These are phyloP conservation scores for Jamesozyma jinghongensis DNA, from an alignment of 805 yeast species.

Conservation along the genomic window DNA sequence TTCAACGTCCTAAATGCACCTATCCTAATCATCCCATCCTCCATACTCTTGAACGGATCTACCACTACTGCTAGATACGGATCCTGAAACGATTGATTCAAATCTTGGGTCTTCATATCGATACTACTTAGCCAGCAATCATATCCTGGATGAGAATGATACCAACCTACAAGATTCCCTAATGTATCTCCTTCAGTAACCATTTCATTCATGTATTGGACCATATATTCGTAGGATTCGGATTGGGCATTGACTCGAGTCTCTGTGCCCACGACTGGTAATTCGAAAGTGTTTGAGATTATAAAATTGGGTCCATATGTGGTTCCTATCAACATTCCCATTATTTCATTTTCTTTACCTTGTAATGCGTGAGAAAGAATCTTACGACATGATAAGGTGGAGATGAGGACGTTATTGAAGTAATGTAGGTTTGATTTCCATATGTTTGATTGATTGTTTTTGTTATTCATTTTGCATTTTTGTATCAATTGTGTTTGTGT, in stretches of 20 bases:
- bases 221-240: conserved; percentile 94
- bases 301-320: conserved; percentile 46
- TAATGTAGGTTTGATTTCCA: conserved; percentile 2
- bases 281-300: conserved; percentile 71
- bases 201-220: conserved; percentile 53
- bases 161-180: conserved; percentile 83
- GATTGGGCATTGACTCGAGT: conserved; percentile 90
- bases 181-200: conserved; percentile 34
- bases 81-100: conserved; percentile 83
- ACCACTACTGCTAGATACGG: conserved; percentile 85
- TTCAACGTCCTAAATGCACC: conserved; percentile 80
- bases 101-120: conserved; percentile 79
- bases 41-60: conserved; percentile 64
- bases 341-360: conserved; percentile 83
- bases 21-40: conserved; percentile 62
- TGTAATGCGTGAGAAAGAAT: conserved; percentile 72
- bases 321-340: conserved; percentile 91
- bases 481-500: neutral
- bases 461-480: neutral
- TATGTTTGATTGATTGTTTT: neutral
- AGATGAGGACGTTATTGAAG: conserved; percentile 33
- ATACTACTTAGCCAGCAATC: conserved; percentile 95
- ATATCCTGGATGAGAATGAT: conserved; percentile 97
- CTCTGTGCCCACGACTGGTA: conserved; percentile 95
- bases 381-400: conserved; percentile 62